Evolutionary conservation across 2,329 filamentous ascomycete species (phyloP), one percentile per base, ranked within the genome.

Genomic region (Beauveria medogensis): DNA sequence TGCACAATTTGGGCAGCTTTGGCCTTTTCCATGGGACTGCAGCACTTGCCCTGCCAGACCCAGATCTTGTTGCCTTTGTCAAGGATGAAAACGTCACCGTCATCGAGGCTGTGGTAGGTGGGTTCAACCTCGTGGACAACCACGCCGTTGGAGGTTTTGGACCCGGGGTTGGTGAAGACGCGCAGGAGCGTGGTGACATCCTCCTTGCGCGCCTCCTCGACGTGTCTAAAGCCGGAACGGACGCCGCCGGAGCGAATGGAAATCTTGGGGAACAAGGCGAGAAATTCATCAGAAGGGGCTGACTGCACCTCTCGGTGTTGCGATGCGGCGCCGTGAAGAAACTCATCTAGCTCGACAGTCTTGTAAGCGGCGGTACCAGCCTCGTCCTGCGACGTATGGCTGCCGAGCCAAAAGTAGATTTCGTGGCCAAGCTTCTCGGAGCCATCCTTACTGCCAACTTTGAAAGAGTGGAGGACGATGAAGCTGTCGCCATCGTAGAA

Each of bases 401-500:
- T 76, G 5, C 86, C 86, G 1, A 89, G 78, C 86, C 85, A 89
- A 74, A 89, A 89, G 77, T 86, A 89, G 67, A 89, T 80, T 55
- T 88, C 85, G 66, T 89, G 85, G 47, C 73, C 75, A 5, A 87
- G 74, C 65, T 75, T 78, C 62, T 80, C 69, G 37, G 66, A 63
- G 4, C 71, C 72, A n/a, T 75, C 71, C 41, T 75, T 72, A 47
- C 75, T 73, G 47, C 78, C 78, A 37, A 83, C 68, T 66, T 81
- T 80, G 70, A 81, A 82, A 5, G 85, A 84, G 69, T 84, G 75
- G 52, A 89, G 75, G 4, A 89, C 74, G 62, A 89, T 86, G 69
- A 85, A 89, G 72, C 84, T 88, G 69, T 89, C 86, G 34, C 86
- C 86, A 54, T 88, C 83, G 71, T 83, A 82, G 69, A 89, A 89